A percentile compares a stretch with the other conserved stretches of the same genome.
Conservation (phyloP, 2,329 filamentous ascomycete genomes). For the Verticillium nubilum region DNA sequence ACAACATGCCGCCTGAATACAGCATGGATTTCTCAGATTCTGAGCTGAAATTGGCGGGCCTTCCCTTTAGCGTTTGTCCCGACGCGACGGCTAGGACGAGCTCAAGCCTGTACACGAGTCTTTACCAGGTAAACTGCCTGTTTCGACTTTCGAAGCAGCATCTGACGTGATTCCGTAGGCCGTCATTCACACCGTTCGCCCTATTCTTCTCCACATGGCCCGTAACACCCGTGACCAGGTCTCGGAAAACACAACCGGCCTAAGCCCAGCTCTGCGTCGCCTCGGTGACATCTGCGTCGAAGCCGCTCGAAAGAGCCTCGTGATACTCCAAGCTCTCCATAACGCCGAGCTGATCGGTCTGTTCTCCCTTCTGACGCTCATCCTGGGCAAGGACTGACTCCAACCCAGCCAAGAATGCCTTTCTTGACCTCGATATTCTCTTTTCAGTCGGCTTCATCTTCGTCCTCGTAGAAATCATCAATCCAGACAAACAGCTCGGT, state of each 20-base stretch:
- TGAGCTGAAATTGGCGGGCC: conserved; percentile 1
- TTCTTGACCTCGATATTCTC: conserved; percentile 10
- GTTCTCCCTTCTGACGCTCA: not conserved
- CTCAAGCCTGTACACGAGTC: conserved; percentile 2
- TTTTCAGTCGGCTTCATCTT: conserved; percentile 12
- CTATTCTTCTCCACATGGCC: conserved; percentile 8
- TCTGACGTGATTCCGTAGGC: not conserved
- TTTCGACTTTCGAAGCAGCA: not conserved
- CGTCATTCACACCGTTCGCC: conserved; percentile 9
- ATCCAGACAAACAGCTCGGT: conserved; percentile 2
- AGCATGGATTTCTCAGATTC: conserved; percentile 2
- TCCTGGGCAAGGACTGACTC: not conserved
- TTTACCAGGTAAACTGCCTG: conserved; percentile 1
- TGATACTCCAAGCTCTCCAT: conserved; percentile 3
- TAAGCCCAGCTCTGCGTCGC: not conserved
- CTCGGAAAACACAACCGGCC: not conserved
- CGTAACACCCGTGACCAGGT: conserved; percentile 7
- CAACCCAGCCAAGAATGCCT: conserved; percentile 5
- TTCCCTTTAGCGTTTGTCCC: not conserved
- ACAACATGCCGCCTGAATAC: conserved; percentile 6
- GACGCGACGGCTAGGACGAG: conserved; percentile 1
- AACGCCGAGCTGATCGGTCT: conserved; percentile 2
- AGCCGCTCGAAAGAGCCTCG: conserved; percentile 5
- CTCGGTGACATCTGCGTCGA: conserved; percentile 8
- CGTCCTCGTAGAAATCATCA: conserved; percentile 8